Conservation (phyloP, 768 basidiomycete species). For the Thelephora ganbajun region DNA sequence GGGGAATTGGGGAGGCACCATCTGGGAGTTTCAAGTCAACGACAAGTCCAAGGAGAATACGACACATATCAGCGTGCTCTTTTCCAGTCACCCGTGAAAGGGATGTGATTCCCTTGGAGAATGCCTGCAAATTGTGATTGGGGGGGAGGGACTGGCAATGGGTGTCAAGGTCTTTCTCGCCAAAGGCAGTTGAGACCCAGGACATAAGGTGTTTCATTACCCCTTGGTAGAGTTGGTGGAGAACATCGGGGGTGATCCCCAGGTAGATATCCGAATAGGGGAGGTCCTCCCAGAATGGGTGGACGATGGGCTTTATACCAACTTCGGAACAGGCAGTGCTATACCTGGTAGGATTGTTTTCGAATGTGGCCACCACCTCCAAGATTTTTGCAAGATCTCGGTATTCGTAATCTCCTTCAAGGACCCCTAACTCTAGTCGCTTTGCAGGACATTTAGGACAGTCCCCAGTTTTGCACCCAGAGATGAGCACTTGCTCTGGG, state of each 20-base stretch:
- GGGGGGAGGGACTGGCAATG: slow-evolving; percentile 16
- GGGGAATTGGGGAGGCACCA: background rate
- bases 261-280: slow-evolving; percentile 8
- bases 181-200: slow-evolving; percentile 16
- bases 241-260: slow-evolving; percentile 9
- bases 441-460: slow-evolving; percentile 4
- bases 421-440: too few relatives aligned
- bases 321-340: slow-evolving; percentile 5
- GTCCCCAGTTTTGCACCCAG: slow-evolving; percentile 6
- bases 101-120: slow-evolving; percentile 19
- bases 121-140: slow-evolving; percentile 18
- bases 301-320: slow-evolving; percentile 10
- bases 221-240: slow-evolving; percentile 13
- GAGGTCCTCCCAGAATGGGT: slow-evolving; percentile 10
- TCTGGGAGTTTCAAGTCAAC: background rate
- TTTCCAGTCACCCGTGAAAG: slow-evolving; percentile 17
- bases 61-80: slow-evolving; percentile 19
- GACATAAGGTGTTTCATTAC: slow-evolving; percentile 18
- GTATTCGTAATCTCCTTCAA: too few relatives aligned
- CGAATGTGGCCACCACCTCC: background rate
- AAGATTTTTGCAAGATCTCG: background rate
- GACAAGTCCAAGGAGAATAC: slow-evolving; percentile 2
- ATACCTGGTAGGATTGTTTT: background rate
- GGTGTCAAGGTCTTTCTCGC: slow-evolving; percentile 20
- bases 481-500: slow-evolving; percentile 10